A percentile compares a stretch with the other conserved stretches of the same genome.
Conservation (phyloP, 805 yeast species). For the Blastobotrys muscicola region DNA sequence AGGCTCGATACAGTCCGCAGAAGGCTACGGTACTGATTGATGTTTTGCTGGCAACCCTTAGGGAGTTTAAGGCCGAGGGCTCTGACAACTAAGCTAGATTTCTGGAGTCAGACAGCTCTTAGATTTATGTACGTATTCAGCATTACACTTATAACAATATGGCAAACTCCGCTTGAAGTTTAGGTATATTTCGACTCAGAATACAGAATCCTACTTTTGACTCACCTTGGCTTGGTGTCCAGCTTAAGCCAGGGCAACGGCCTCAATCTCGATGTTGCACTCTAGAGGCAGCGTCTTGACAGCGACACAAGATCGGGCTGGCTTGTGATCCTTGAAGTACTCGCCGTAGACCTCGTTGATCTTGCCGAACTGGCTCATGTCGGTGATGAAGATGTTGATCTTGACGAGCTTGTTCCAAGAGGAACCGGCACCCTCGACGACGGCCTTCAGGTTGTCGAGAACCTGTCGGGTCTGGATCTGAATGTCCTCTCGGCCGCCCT, state of each 20-base stretch:
- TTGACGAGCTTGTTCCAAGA: slow-evolving; percentile 76
- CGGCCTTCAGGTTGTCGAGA: slow-evolving; percentile 37
- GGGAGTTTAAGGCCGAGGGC: slow-evolving; percentile 10
- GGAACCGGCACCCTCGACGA: slow-evolving; percentile 80
- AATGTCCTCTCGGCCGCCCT: slow-evolving; percentile 66
- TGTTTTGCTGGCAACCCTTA: slow-evolving; percentile 17
- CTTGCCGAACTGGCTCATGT: slow-evolving; percentile 75
- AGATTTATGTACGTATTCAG: too few species aligned
- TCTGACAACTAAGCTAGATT: neutral
- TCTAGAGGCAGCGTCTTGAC: slow-evolving; percentile 86
- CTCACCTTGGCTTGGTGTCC: too few species aligned
- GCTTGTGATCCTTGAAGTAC: slow-evolving; percentile 34
- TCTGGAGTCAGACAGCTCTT: too few species aligned
- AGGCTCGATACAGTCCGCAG: slow-evolving; percentile 26
- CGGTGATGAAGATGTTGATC: slow-evolving; percentile 82
- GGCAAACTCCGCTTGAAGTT: too few species aligned
- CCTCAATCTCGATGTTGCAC: slow-evolving; percentile 82
- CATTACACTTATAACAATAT: too few species aligned
- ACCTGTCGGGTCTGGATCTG: slow-evolving; percentile 32
- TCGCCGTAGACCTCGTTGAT: slow-evolving; percentile 76
- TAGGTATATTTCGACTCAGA: too few species aligned
- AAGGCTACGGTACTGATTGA: slow-evolving; percentile 23
- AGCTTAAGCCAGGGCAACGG: slow-evolving; percentile 60
- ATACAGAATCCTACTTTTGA: too few species aligned
- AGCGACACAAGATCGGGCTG: slow-evolving; percentile 98